Evolutionary conservation across 371 early-diverging fungal species (phyloP), one percentile per base, ranked within the genome.

Genomic region (Batrachochytrium dendrobatidis): DNA sequence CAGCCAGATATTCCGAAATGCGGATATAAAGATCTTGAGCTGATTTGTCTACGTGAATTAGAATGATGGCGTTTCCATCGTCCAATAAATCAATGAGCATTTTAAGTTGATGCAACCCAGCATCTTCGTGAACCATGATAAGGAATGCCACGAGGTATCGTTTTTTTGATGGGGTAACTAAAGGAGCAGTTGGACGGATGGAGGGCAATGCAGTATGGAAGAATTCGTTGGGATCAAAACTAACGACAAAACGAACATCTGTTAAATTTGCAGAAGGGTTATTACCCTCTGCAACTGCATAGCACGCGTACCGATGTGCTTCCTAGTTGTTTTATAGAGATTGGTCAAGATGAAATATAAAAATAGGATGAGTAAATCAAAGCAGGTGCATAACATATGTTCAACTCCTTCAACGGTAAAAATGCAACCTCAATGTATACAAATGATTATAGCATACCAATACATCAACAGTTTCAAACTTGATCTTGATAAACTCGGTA

Each of bases 121-220:
- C 33, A 2, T 48, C 43, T 18, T 72, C 69, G 55, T 75, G 72
- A 1, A 69, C 52, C 69, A 72, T 70, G 44, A 75, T 26, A n/a
- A 75, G 57, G 59, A 66, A 70, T 6, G 71, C 76, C n/a, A 75
- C n/a, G 25, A 52, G 55, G 59, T 72, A 72, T 31, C 48, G 33
- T 60, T 55, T 22, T 61, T 56, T 10, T 56, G 49, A 22, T 31
- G 32, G 32, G 5, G 51, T 44, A 34, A 18, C 15, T 22, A 17
- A 4, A n/a, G 3, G 18, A 12, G 39, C 25, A 46, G 35, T 25
- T 31, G 48, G 32, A 35, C 29, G 60, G 32, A 66, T 31, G 22
- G 66, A 20, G 0, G 73, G 70, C n/a, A 73, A 54, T 10, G 59
- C 18, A 1, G 34, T 26, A n/a, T 28, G 15, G 46, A 66, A 66